These are phyloP conservation scores for Aspergillus bridgeri DNA, from an alignment of 495 filamentous ascomycete species.

Conservation along the genomic window DNA sequence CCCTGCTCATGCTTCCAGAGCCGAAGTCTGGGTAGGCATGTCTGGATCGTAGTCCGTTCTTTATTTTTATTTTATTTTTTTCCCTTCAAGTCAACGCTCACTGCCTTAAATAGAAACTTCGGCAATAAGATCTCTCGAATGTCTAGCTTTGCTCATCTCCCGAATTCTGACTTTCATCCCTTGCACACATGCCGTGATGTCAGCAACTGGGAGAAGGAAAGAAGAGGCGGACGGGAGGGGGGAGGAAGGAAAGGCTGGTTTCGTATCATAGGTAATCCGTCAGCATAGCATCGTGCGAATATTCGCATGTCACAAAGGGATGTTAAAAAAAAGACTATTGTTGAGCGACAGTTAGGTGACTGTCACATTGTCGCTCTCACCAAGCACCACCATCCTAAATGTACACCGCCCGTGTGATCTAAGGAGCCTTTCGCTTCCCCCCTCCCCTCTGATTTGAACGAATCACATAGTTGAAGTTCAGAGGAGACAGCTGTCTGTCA, in stretches of 20 bases:
- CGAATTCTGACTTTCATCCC: neutral
- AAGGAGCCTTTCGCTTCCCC: neutral
- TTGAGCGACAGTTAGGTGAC: conserved; percentile 13
- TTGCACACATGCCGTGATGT: neutral
- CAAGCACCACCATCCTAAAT: neutral
- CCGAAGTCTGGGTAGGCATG: neutral
- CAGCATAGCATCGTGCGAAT: neutral
- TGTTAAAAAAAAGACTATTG: conserved; percentile 12
- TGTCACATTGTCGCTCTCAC: conserved; percentile 3
- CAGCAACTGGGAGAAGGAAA: neutral
- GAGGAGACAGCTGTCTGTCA: conserved; percentile 34
- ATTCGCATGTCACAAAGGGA: neutral
- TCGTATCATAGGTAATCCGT: neutral
- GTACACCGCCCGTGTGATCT: conserved; percentile 22
- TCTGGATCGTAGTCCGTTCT: neutral
- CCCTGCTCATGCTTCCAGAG: conserved; percentile 5
- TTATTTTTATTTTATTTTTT: conserved; percentile 8
- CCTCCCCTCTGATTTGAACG: neutral
- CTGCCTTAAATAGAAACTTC: neutral
- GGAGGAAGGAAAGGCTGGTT: neutral
- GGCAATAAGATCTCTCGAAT: neutral
- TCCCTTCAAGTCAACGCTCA: neutral
- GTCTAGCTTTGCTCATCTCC: neutral
- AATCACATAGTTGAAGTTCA: conserved; percentile 12
- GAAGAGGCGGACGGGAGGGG: neutral